Base-by-base conservation (phyloP, 176 grass and related monocot genomes). In the Ananas comosus region DNA sequence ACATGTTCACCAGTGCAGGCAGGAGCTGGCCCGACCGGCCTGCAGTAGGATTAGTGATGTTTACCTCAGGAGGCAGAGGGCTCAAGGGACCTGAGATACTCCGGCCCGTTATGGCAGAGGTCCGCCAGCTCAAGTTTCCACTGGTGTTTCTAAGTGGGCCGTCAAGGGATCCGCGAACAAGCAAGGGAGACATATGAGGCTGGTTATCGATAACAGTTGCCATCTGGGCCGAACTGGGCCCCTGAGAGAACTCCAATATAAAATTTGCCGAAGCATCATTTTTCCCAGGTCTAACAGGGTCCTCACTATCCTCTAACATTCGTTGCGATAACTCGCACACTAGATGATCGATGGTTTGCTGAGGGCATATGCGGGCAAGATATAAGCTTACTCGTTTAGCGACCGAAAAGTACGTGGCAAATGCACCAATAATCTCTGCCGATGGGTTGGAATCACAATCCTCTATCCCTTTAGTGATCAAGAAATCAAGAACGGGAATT, bases 161-260 rank as follows among this genome's bases (percentile, higher is more conserved):
- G 72, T 97, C 94, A 80, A 97, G 82, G 57, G 94, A 92, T 73
- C 94, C 89, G 79, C 94, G 94, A 76, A 97, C 89, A 87, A 97
- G 94, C 83, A 97, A 80, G 9, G 94, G 94, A n/a, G 94, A 97
- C 94, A 97, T 92, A 72, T 97, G 94, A 78, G 86, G 94, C 64
- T 92, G 89, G 63, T 75, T 97, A 78, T 97, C 94, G 9, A 85
- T 13, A 14, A 92, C 79, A 13, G 84, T 85, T 77, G 89, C 72
- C 63, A 87, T 42, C 76, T 90, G 91, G 47, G 93, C 66, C 57
- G 76, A 68, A 69, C 66, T 74, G 52, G 94, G 87, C 9, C 94
- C 94, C 79, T 97, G 89, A 72, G 94, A 97, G 83, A 97, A 97
- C 76, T 92, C 88, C 64, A 97, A 66, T 58, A 97, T 77, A 28